These are phyloP conservation scores for Flaveria linearis DNA, from an alignment of 129 eudicot species.

Conservation along the genomic window DNA sequence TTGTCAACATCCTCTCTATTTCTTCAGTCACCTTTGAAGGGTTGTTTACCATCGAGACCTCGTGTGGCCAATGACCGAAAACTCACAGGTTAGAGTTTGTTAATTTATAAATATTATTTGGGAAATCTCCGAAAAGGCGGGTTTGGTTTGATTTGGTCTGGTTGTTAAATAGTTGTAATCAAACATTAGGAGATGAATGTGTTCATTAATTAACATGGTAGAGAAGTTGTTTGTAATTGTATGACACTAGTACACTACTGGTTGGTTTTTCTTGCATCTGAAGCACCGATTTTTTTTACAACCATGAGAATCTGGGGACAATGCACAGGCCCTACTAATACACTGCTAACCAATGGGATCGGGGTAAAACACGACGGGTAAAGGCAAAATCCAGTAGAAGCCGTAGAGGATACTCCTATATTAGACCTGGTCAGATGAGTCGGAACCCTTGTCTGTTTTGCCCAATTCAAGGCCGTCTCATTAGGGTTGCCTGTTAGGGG, in stretches of 20 bases:
- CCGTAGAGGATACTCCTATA: too few relatives aligned
- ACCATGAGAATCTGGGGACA: too few relatives aligned
- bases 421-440: too few relatives aligned
- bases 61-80: constrained; percentile 34
- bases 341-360: neutral
- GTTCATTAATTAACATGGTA: constrained; percentile 2
- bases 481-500: too few relatives aligned
- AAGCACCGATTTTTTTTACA: neutral
- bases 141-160: constrained; percentile 23
- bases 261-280: neutral
- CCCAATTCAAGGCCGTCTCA: too few relatives aligned
- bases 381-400: too few relatives aligned
- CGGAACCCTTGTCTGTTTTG: too few relatives aligned
- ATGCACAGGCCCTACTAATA: neutral
- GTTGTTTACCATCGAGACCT: constrained; percentile 57
- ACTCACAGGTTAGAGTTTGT: constrained; percentile 22
- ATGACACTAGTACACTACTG: neutral
- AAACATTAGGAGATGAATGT: constrained; percentile 29
- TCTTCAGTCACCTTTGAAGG: constrained; percentile 70
- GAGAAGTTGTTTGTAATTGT: constrained; percentile 8
- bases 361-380: neutral
- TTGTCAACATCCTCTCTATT: constrained; percentile 66
- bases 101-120: neutral
- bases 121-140: constrained; percentile 29
- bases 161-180: constrained; percentile 36